These are phyloP conservation scores for Fusarium xyrophilum DNA, from an alignment of 2,329 filamentous ascomycete species.

Conservation along the genomic window DNA sequence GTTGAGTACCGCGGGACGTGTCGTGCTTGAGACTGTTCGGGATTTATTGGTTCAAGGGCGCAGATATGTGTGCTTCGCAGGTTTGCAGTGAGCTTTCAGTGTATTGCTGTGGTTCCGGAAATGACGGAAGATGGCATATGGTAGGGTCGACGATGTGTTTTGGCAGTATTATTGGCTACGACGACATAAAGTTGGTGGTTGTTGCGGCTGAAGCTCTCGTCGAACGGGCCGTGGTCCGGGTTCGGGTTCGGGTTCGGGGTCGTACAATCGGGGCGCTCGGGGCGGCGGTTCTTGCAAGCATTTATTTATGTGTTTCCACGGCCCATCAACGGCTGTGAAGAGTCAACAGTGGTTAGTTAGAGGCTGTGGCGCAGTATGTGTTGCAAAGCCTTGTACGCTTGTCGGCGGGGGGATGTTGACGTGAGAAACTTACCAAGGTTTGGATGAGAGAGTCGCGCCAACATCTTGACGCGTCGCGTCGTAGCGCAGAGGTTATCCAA, in stretches of 20 bases:
- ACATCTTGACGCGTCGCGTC: not conserved
- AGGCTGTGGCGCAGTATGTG: too few species aligned
- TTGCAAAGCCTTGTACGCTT: too few species aligned
- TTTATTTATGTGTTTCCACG: not conserved
- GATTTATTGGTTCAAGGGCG: conserved; percentile 8
- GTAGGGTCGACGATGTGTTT: conserved; percentile 54
- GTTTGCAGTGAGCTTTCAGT: conserved; percentile 81
- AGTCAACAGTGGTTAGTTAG: not conserved
- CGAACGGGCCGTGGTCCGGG: rapidly evolving
- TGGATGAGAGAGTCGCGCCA: not conserved
- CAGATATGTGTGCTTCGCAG: conserved; percentile 86
- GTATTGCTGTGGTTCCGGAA: conserved; percentile 87
- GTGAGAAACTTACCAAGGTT: not conserved
- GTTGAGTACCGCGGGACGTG: rapidly evolving
- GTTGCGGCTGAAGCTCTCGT: conserved; percentile 39
- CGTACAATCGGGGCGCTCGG: not conserved
- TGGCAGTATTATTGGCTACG: not conserved
- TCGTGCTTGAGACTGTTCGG: conserved; percentile 55
- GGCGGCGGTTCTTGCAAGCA: conserved; percentile 51
- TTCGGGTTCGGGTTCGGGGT: rapidly evolving
- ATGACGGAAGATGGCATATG: conserved; percentile 76
- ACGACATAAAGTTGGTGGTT: conserved; percentile 41
- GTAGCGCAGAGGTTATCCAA: rapidly evolving
- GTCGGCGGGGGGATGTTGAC: not conserved
- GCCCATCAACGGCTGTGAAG: rapidly evolving